Conservation (phyloP, 2,329 filamentous ascomycete species). For the Chrysoporthe deuterocubensis region DNA sequence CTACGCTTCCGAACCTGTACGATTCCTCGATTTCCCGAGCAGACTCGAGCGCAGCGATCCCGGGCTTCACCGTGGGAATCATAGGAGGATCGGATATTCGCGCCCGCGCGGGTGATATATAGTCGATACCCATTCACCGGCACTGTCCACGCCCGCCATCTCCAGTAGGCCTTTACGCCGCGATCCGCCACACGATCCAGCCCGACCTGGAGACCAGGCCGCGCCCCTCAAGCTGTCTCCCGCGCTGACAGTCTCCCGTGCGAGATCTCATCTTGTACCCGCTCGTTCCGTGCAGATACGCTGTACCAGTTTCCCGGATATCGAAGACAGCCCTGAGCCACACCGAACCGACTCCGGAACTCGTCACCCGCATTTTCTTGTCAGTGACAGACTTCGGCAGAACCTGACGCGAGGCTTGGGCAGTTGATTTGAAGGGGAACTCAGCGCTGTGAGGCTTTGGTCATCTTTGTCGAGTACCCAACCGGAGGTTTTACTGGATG, state of each 20-base stretch:
- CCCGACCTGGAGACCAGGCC: slow-evolving; percentile 5
- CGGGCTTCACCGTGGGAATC: background rate
- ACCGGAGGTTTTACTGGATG: slow-evolving; percentile 7
- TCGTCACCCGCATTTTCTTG: slow-evolving; percentile 2
- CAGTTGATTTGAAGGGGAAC: background rate
- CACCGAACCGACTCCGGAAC: background rate
- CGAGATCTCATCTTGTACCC: background rate
- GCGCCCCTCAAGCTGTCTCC: slow-evolving; percentile 9
- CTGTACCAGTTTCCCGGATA: background rate
- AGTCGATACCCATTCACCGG: slow-evolving; percentile 3
- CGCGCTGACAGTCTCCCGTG: background rate
- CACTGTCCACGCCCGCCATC: background rate
- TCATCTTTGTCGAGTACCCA: slow-evolving; percentile 5
- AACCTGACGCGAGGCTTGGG: background rate
- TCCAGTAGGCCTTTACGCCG: slow-evolving; percentile 3
- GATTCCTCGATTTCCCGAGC: background rate
- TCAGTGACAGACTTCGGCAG: background rate
- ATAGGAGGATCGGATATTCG: background rate
- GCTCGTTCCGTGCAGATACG: background rate
- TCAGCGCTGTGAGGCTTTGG: slow-evolving; percentile 2
- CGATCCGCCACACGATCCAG: slow-evolving; percentile 5
- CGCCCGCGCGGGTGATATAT: slow-evolving; percentile 6
- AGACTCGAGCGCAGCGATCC: background rate
- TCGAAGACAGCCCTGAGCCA: slow-evolving; percentile 6
- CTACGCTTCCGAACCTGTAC: background rate